These are phyloP conservation scores for Elsinoe batatas DNA, from an alignment of 2,329 filamentous ascomycete species.

Conservation along the genomic window DNA sequence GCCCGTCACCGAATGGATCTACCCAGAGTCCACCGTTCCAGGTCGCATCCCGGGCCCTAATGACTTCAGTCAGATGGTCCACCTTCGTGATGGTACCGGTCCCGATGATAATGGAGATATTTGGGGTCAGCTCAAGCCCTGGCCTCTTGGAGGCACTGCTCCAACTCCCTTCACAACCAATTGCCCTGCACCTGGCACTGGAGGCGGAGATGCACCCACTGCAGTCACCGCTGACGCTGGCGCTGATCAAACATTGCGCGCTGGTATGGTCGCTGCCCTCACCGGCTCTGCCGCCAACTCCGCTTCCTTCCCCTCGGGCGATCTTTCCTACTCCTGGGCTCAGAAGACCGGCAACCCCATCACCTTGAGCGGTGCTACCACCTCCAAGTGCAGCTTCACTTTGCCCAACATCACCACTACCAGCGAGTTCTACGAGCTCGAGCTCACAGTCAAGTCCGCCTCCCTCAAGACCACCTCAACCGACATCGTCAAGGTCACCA, in stretches of 20 bases:
- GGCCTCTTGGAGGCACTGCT: slow-evolving; percentile 23
- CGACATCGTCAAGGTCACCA: slow-evolving; percentile 24
- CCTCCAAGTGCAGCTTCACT: slow-evolving; percentile 15
- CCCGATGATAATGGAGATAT: slow-evolving; percentile 22
- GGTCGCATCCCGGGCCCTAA: slow-evolving; percentile 26
- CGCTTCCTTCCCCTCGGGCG: slow-evolving; percentile 13
- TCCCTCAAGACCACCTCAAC: slow-evolving; percentile 21
- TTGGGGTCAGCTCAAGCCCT: slow-evolving; percentile 33
- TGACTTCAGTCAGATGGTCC: slow-evolving; percentile 29
- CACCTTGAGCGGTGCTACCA: slow-evolving; percentile 20
- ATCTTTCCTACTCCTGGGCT: slow-evolving; percentile 27
- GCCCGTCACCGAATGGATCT: slow-evolving; percentile 36
- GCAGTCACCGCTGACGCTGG: slow-evolving; percentile 21
- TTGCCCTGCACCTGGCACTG: slow-evolving; percentile 11
- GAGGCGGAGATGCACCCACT: slow-evolving; percentile 17
- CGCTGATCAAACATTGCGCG: slow-evolving; percentile 18
- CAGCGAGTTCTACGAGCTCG: slow-evolving; percentile 23
- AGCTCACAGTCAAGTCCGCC: slow-evolving; percentile 23
- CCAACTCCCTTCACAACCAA: slow-evolving; percentile 19
- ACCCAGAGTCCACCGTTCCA: slow-evolving; percentile 33
- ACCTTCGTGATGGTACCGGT: slow-evolving; percentile 25
- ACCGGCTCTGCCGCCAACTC: slow-evolving; percentile 24
- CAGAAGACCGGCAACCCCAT: slow-evolving; percentile 22
- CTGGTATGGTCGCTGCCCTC: slow-evolving; percentile 25
- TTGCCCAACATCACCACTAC: slow-evolving; percentile 18